These are phyloP conservation scores for Rhizoclosmatium globosum DNA, from an alignment of 192 early-diverging fungal species.

Conservation along the genomic window DNA sequence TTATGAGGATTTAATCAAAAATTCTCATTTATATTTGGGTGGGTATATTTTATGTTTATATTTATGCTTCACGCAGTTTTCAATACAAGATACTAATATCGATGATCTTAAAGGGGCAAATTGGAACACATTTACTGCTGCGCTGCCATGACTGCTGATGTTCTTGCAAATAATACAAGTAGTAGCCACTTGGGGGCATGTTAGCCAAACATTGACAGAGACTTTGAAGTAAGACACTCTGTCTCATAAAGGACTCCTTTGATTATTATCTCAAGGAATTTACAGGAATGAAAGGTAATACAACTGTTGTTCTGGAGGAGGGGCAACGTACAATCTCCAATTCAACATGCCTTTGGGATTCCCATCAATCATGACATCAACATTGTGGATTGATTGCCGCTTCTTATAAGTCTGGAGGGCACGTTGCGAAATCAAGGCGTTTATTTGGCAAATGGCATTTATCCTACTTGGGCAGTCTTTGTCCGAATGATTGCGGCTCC, in stretches of 20 bases:
- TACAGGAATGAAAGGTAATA: background rate
- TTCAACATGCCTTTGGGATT: background rate
- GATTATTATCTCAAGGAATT: no score
- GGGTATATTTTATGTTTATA: no score
- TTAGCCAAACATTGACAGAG: constrained; percentile 4
- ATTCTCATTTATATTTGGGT: no score
- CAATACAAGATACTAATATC: no score
- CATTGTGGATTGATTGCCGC: background rate
- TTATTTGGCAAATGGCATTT: constrained; percentile 31
- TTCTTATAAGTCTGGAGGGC: no score
- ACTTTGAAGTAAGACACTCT: background rate
- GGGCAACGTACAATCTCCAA: background rate
- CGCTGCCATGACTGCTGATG: no score
- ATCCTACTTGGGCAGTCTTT: constrained; percentile 21
- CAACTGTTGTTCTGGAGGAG: background rate
- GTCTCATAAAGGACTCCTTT: no score
- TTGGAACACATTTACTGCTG: background rate
- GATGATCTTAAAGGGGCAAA: background rate
- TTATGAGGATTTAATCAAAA: no score
- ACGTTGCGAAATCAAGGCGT: background rate
- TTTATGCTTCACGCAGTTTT: no score
- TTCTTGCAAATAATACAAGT: no score
- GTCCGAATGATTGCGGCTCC: constrained; percentile 14
- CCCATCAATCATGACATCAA: background rate
- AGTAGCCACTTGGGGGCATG: no score